phyloP scores from a whole-genome alignment of 805 yeast genomes.

The Starmerella geochares region DNA sequence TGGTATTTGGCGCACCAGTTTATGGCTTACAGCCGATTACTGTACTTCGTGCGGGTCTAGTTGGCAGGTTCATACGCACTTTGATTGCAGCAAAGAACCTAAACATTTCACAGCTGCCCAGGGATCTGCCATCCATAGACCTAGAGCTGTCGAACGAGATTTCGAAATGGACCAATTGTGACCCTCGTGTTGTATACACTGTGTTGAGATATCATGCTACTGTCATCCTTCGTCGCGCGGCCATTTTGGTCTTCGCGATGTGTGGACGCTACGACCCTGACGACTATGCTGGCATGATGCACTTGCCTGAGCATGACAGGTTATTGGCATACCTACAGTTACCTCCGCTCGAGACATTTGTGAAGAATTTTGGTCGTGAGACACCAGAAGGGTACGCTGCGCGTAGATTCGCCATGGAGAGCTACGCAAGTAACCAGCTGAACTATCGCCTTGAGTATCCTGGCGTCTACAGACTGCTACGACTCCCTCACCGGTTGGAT shows the following conservation, averaged over 20 bases:
- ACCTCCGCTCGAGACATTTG: constrained; percentile 22
- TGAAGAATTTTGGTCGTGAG: constrained; percentile 11
- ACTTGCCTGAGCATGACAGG: constrained; percentile 24
- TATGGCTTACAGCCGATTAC: constrained; percentile 12
- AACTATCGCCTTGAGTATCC: constrained; percentile 46
- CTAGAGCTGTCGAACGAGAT: constrained; percentile 4
- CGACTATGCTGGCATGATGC: constrained; percentile 22
- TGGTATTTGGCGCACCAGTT: constrained; percentile 14
- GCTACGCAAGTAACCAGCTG: constrained; percentile 1
- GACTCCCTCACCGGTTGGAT: constrained; percentile 59
- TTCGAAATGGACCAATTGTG: constrained; percentile 9
- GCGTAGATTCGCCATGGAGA: background rate
- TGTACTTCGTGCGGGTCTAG: constrained; percentile 10
- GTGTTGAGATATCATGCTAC: constrained; percentile 21
- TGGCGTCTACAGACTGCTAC: constrained; percentile 48
- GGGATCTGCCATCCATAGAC: background rate
- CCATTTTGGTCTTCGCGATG: constrained; percentile 20
- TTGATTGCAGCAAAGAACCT: background rate
- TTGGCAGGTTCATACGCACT: constrained; percentile 9
- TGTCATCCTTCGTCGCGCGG: constrained; percentile 18
- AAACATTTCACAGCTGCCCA: constrained; percentile 1
- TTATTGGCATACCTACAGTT: constrained; percentile 20
- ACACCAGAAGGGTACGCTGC: constrained; percentile 18
- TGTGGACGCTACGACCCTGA: constrained; percentile 25
- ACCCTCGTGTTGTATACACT: constrained; percentile 14